These are phyloP conservation scores for Ophiosphaerella korrae DNA, from an alignment of 2,329 filamentous ascomycete genomes.

Conservation along the genomic window DNA sequence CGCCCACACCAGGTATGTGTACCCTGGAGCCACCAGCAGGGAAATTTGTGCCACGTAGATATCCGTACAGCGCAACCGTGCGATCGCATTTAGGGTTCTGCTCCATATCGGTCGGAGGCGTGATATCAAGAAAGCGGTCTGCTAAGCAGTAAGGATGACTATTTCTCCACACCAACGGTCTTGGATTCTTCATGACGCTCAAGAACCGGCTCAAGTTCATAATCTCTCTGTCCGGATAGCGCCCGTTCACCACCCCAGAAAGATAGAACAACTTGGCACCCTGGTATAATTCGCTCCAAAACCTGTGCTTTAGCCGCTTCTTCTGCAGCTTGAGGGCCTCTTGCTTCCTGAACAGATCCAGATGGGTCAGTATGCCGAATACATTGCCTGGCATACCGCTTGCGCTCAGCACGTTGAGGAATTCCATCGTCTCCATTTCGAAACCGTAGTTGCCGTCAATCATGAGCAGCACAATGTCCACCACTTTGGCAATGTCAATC, in stretches of 20 bases:
- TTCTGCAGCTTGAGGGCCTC: constrained; percentile 91
- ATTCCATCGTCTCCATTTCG: constrained; percentile 99
- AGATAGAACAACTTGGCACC: constrained; percentile 97
- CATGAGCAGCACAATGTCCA: constrained; percentile 95
- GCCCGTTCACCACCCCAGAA: constrained; percentile 92
- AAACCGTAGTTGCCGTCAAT: constrained; percentile 99
- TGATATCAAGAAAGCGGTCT: constrained; percentile 94
- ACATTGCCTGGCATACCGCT: constrained; percentile 99
- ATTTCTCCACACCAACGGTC: constrained; percentile 95
- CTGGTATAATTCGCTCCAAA: constrained; percentile 97
- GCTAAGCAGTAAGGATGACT: constrained; percentile 92
- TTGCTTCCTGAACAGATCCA: constrained; percentile 94
- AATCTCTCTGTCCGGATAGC: constrained; percentile 94
- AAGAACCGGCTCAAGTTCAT: constrained; percentile 95
- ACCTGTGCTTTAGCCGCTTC: constrained; percentile 91
- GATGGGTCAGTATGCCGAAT: constrained; percentile 93
- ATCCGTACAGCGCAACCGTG: constrained; percentile 88
- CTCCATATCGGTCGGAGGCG: constrained; percentile 89
- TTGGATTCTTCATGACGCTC: constrained; percentile 98
- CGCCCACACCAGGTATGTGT: constrained; percentile 90
- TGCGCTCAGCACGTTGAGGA: constrained; percentile 88
- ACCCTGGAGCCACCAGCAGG: constrained; percentile 82
- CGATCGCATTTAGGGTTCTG: constrained; percentile 88
- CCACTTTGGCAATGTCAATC: constrained; percentile 96
- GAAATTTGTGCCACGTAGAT: constrained; percentile 93